Evolutionary conservation across 495 filamentous ascomycete genomes (phyloP), one percentile per base, ranked within the genome.

Genomic region (Penicillium fimorum): DNA sequence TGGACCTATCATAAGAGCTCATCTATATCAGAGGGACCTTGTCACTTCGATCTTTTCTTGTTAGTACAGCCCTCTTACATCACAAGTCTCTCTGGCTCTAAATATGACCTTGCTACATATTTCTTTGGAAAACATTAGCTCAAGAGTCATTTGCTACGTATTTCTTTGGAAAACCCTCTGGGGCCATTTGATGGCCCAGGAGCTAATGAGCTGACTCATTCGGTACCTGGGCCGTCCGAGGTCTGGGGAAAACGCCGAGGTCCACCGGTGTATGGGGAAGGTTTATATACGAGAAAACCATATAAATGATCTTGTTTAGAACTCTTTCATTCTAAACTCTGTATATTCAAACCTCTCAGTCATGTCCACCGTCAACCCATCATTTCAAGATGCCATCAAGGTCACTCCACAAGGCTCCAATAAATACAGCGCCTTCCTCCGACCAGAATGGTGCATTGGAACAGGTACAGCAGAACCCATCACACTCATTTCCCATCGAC

Each of bases 401-500:
- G 68, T 88, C 22, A 71, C 71, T 24, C 75, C 71, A n/a, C 51
- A 86, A 41, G 81, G 79, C 56, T 73, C 79, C 1, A 81, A 86
- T 62, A 84, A 80, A 3, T 92, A 92, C 68, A 65, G 73, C 6
- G 79, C 77, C 25, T 41, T 82, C 54, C 81, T 90, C 35, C 69
- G 62, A 10, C 68, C 79, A n/a, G 83, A 82, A 17, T 93, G 84
- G 82, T 87, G 81, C 57, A 90, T 92, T 58, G 89, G 89, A 45
- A 79, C 79, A 37, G 85, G 87, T 88, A 66, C 10, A 42, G 10
- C 10, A 38, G 10, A 17, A 32, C 25, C 40, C 57, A 20, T 35
- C 22, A 22, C 22, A 22, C 11, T n/a, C 32, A 22, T 17, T 4
- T 13, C 15, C 10, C 29, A 22, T 15, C 15, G 13, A 24, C 40